These are phyloP conservation scores for Colletotrichum sp. DNA, from an alignment of 2,329 filamentous ascomycete genomes.

Conservation along the genomic window DNA sequence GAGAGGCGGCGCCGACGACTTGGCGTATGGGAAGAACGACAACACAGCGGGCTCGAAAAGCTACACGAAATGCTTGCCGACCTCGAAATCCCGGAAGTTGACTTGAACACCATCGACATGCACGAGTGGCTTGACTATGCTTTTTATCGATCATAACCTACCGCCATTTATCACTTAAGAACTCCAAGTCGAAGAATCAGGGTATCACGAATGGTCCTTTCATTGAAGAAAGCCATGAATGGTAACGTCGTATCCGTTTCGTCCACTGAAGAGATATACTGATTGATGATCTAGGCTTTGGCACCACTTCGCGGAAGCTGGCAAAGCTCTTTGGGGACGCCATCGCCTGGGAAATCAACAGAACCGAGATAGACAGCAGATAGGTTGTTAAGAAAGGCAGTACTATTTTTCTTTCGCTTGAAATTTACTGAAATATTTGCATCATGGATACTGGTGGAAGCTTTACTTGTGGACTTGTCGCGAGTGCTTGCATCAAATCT, in stretches of 20 bases:
- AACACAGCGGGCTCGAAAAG: constrained; percentile 9
- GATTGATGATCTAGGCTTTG: not conserved
- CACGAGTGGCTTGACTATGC: constrained; percentile 17
- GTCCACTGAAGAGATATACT: not conserved
- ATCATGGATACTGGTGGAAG: no score
- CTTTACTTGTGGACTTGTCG: not conserved
- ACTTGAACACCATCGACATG: constrained; percentile 13
- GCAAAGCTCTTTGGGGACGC: not conserved
- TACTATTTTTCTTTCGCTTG: not conserved
- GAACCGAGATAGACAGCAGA: not conserved
- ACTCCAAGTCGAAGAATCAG: fast-evolving
- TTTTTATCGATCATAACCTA: not conserved
- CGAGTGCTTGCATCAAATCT: not conserved
- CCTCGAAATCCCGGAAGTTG: constrained; percentile 3
- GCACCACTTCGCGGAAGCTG: not conserved
- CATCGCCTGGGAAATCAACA: not conserved
- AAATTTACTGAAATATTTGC: not conserved
- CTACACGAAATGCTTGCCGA: constrained; percentile 7
- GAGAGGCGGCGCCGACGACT: not conserved
- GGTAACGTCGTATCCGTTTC: not conserved
- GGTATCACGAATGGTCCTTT: not conserved
- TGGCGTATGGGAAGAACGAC: constrained; percentile 7
- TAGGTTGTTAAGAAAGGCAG: not conserved
- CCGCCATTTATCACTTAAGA: not conserved
- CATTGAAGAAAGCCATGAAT: not conserved